These are phyloP conservation scores for Anaeramoeba flamelloides DNA, from an alignment of 78 protist genomes.

Conservation along the genomic window DNA sequence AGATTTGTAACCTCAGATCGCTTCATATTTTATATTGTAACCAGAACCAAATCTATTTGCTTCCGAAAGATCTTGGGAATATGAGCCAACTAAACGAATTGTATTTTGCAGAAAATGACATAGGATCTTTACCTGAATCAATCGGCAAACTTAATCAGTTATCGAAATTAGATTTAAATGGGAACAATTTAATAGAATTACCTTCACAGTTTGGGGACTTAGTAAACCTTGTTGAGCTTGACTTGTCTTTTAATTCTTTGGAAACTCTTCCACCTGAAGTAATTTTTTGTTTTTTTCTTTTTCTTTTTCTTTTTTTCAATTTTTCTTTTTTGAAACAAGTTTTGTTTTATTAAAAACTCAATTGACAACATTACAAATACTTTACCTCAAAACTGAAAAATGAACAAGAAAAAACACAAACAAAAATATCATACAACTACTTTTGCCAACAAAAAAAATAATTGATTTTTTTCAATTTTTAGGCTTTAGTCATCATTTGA, in stretches of 20 bases:
- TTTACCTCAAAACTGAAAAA: too few species aligned
- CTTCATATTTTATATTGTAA: background rate
- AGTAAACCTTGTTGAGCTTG: background rate
- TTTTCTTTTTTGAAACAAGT: too few species aligned
- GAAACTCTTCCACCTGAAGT: background rate
- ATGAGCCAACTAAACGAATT: background rate
- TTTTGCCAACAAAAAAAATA: too few species aligned
- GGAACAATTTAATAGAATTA: background rate
- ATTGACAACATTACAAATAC: too few species aligned
- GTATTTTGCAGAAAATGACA: background rate
- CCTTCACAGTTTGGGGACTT: background rate
- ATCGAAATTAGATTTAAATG: background rate
- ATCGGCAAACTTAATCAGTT: background rate
- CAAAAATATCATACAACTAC: too few species aligned
- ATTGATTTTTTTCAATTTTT: too few species aligned
- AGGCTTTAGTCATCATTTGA: too few species aligned
- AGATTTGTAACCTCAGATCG: background rate
- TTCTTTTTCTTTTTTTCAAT: too few species aligned
- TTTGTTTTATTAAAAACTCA: too few species aligned
- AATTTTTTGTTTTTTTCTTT: too few species aligned
- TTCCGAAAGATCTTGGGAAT: background rate
- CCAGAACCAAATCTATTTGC: background rate
- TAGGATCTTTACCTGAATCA: background rate
- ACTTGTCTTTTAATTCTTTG: background rate
- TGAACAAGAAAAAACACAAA: too few species aligned